A percentile compares a stretch with the other conserved stretches of the same genome.
Evolutionary conservation across 257 asterid species (phyloP).

Genomic region (Petunia secreta): DNA sequence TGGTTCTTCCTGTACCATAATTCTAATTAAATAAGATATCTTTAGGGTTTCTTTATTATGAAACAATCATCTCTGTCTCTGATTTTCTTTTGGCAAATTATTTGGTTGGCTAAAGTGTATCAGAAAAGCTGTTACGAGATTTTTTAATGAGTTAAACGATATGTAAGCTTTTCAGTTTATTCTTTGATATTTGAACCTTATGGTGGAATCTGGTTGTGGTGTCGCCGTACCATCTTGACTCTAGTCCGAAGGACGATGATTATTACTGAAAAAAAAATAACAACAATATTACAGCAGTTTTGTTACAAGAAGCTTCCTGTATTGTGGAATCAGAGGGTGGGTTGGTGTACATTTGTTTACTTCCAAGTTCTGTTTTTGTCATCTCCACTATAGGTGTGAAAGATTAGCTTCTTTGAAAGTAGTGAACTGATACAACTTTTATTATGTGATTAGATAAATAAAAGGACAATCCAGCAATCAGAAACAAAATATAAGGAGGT

Average conservation of each 20-base stretch:
- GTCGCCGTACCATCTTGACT: neutral
- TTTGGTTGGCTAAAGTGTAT: conserved; percentile 20
- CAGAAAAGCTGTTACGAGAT: neutral
- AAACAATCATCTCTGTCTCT: neutral
- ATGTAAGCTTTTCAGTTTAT: neutral
- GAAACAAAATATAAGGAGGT: conserved; percentile 21
- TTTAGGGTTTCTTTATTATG: conserved; percentile 13
- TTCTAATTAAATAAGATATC: neutral
- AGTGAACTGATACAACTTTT: neutral
- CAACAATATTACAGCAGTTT: neutral
- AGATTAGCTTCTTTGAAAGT: conserved; percentile 2
- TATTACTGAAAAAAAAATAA: neutral
- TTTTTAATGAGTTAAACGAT: neutral
- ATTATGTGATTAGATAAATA: neutral
- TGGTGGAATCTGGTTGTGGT: neutral
- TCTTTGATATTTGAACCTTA: neutral
- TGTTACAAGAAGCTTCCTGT: conserved; percentile 1
- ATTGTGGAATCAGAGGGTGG: neutral
- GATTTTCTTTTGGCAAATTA: conserved; percentile 14
- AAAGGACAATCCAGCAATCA: conserved; percentile 1
- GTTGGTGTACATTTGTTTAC: neutral
- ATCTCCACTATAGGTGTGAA: conserved; percentile 1
- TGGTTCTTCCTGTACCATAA: neutral
- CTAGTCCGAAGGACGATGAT: neutral
- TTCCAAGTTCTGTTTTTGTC: neutral